Evolutionary conservation across 1,284 basidiomycete species (phyloP).

Genomic region (Somion occarium): DNA sequence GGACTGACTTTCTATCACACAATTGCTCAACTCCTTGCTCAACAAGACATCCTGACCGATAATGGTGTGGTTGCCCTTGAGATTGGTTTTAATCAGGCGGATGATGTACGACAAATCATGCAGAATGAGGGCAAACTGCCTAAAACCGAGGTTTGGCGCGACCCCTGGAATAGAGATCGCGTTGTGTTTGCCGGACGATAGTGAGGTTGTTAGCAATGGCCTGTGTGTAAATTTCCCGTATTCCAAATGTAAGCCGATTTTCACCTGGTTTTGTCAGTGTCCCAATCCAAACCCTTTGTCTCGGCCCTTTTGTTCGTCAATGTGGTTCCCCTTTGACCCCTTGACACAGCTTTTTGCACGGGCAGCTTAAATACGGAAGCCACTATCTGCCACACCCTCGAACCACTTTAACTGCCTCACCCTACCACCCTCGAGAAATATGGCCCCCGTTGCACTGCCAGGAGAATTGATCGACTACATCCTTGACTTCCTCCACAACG

Average conservation of each 20-base stretch:
- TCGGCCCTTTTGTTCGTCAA: too few relatives aligned
- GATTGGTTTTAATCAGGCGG: constrained; percentile 73
- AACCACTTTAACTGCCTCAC: too few relatives aligned
- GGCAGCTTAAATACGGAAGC: too few relatives aligned
- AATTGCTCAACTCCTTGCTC: constrained; percentile 58
- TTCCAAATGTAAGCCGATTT: too few relatives aligned
- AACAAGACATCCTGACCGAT: constrained; percentile 39
- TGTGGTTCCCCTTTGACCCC: too few relatives aligned
- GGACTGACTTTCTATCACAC: constrained; percentile 78
- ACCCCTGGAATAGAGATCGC: constrained; percentile 71
- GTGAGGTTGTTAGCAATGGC: too few relatives aligned
- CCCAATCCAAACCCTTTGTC: too few relatives aligned
- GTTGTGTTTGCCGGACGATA: constrained; percentile 48
- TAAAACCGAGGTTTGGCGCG: constrained; percentile 63
- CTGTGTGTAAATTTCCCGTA: too few relatives aligned
- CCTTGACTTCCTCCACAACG: constrained; percentile 18
- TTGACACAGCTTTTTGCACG: too few relatives aligned
- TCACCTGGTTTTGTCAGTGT: too few relatives aligned
- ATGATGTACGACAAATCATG: constrained; percentile 57
- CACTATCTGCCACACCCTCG: too few relatives aligned
- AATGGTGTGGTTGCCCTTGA: constrained; percentile 70
- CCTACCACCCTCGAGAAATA: too few relatives aligned
- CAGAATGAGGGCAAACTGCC: constrained; percentile 35
- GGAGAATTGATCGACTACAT: constrained; percentile 17
- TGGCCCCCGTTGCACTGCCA: constrained; percentile 15